Evolutionary conservation across 805 yeast species (phyloP).

Genomic region (Candida sakaeoensis): DNA sequence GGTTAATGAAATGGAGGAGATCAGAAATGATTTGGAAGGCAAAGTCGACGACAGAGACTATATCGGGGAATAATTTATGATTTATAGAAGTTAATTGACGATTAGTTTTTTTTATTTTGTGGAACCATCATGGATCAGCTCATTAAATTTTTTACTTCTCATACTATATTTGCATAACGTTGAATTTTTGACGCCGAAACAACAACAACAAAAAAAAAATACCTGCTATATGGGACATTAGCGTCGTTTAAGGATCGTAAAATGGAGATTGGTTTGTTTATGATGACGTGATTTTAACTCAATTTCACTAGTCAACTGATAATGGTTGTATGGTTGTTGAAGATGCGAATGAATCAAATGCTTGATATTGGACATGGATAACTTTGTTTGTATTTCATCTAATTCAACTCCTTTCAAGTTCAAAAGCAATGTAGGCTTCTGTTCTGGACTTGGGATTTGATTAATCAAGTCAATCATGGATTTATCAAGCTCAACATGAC

Average conservation of each 20-base stretch:
- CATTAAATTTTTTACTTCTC: background rate
- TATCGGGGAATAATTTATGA: conserved; percentile 16
- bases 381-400: background rate
- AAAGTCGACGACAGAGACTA: conserved; percentile 72
- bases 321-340: too few relatives aligned
- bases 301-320: too few relatives aligned
- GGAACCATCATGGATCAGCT: background rate
- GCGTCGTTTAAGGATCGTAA: too few relatives aligned
- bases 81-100: background rate
- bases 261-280: too few relatives aligned
- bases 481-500: background rate
- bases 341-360: conserved; percentile 20
- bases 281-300: too few relatives aligned
- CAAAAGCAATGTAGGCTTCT: conserved; percentile 5
- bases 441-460: background rate
- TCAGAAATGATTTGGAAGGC: conserved; percentile 79
- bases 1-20: conserved; percentile 68
- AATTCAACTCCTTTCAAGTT: conserved; percentile 3
- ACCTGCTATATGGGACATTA: too few relatives aligned
- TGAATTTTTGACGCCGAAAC: background rate
- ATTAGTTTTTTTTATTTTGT: background rate
- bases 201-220: background rate
- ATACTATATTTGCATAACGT: background rate
- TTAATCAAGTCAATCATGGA: conserved; percentile 2
- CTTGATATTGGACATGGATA: background rate